phyloP scores from a whole-genome alignment of 495 filamentous ascomycete species.

The Penicillium coffeae region DNA sequence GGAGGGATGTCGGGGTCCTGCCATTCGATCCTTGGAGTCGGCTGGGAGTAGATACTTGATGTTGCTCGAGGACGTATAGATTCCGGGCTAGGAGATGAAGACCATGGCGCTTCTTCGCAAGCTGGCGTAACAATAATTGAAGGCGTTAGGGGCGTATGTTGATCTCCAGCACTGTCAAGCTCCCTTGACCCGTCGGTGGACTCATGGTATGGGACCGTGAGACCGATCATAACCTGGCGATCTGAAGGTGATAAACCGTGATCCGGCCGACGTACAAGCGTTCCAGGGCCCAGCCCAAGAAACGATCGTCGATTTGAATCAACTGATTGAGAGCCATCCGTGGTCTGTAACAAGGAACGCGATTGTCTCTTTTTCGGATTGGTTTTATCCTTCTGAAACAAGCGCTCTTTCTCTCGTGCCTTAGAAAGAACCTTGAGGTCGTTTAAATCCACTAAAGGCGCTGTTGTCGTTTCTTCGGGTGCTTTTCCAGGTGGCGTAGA shows the following conservation, averaged over 20 bases:
- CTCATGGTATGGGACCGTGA: conserved; percentile 62
- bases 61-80: conserved; percentile 37
- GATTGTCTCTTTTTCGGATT: not conserved
- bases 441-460: conserved; percentile 36
- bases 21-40: conserved; percentile 35
- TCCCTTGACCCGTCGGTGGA: conserved; percentile 37
- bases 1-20: conserved; percentile 46
- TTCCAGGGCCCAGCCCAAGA: conserved; percentile 9
- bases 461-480: conserved; percentile 2
- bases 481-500: conserved; percentile 13
- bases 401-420: conserved; percentile 34
- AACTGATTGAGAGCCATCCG: not conserved
- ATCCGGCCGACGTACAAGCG: conserved; percentile 22
- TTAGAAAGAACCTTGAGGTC: conserved; percentile 38
- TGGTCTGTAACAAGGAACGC: not conserved
- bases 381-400: conserved; percentile 15
- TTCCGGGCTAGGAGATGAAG: conserved; percentile 21
- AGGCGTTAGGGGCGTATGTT: conserved; percentile 45
- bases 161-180: conserved; percentile 26
- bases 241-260: conserved; percentile 72
- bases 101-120: conserved; percentile 59
- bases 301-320: conserved; percentile 18
- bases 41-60: conserved; percentile 69
- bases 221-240: conserved; percentile 74
- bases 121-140: conserved; percentile 66